phyloP scores from a whole-genome alignment of 2,329 filamentous ascomycete species.

The Corinectria fuckeliana region DNA sequence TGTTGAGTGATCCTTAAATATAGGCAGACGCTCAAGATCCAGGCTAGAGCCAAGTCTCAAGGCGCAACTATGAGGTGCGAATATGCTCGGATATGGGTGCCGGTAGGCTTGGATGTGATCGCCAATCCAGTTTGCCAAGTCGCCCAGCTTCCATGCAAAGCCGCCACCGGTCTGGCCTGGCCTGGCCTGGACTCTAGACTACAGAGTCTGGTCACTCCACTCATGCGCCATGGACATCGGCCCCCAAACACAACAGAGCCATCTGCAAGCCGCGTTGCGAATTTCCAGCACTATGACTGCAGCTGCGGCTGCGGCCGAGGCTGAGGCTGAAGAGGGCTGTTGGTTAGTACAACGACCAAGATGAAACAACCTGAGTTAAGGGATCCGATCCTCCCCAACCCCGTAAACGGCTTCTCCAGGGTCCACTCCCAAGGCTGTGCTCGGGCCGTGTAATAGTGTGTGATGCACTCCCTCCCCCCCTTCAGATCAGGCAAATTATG shows the following conservation, averaged over 20 bases:
- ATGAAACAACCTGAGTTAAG: conserved; percentile 36
- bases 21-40: not conserved
- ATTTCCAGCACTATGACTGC: no score
- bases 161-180: conserved; percentile 4
- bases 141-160: not conserved
- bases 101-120: no score
- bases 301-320: no score
- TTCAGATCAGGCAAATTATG: conserved; percentile 30
- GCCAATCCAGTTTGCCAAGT: not conserved
- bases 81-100: no score
- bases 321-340: no score
- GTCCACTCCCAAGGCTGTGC: conserved; percentile 38
- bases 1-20: not conserved
- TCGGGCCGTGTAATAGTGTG: conserved; percentile 29
- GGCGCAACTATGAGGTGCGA: not conserved
- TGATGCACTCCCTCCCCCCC: conserved; percentile 24
- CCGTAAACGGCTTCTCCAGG: conserved; percentile 23
- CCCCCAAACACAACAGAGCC: not conserved
- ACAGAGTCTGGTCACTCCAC: not conserved
- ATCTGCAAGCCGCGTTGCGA: no score
- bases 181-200: not conserved
- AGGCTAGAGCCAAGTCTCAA: not conserved
- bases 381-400: conserved; percentile 23
- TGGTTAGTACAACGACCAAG: conserved; percentile 29
- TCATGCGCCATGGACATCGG: not conserved